Conservation (phyloP, 2,329 filamentous ascomycete species). For the Capronia americana region DNA sequence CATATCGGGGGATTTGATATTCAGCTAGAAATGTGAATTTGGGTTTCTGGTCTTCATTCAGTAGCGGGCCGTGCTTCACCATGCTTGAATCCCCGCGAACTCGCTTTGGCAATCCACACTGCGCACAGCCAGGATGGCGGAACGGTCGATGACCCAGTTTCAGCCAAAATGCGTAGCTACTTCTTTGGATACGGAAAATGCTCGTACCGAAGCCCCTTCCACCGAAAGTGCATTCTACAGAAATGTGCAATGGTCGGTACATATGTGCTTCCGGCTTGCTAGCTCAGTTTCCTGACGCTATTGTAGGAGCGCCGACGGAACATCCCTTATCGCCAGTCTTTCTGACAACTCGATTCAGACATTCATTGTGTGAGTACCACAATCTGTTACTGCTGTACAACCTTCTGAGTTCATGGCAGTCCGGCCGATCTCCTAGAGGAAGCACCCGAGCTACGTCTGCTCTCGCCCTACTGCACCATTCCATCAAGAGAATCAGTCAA, state of each 20-base stretch:
- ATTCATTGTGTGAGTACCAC: conserved; percentile 57
- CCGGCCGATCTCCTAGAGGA: conserved; percentile 57
- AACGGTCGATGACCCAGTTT: conserved; percentile 10
- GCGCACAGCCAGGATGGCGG: neutral
- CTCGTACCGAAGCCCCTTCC: neutral
- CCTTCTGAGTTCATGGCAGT: conserved; percentile 39
- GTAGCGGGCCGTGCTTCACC: neutral
- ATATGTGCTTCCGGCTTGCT: neutral
- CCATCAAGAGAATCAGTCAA: conserved; percentile 58
- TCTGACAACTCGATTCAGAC: conserved; percentile 59
- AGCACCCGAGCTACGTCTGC: conserved; percentile 43
- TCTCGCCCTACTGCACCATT: conserved; percentile 57
- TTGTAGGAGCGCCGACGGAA: conserved; percentile 61
- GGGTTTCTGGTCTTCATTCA: neutral
- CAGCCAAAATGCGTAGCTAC: conserved; percentile 29
- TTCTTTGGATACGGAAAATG: neutral
- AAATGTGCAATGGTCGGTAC: conserved; percentile 52
- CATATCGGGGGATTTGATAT: neutral
- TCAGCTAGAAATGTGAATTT: neutral
- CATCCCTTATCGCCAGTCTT: conserved; percentile 61
- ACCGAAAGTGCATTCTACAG: conserved; percentile 48
- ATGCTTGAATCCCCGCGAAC: neutral
- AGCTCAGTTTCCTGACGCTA: conserved; percentile 1
- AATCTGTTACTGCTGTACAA: neutral
- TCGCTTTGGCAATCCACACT: neutral